Percentiles rank a stretch among this genome's conserved stretches.
Evolutionary conservation across 768 basidiomycete species (phyloP).

Genomic region (Lentinus tigrinus): DNA sequence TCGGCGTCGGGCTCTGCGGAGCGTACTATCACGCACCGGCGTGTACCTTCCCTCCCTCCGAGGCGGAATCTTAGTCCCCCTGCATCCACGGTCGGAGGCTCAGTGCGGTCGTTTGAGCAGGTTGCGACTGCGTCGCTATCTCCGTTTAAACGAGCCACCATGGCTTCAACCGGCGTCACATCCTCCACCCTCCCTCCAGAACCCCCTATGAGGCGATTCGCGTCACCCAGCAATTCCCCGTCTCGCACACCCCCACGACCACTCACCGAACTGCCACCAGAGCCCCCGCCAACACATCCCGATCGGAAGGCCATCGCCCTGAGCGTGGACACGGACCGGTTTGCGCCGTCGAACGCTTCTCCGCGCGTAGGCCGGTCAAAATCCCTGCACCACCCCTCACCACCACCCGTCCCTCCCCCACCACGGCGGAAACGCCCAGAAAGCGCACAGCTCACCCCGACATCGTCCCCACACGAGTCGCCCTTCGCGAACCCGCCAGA

Average conservation of each 20-base stretch:
- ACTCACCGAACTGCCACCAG: conserved; percentile 32
- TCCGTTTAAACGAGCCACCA: conserved; percentile 8
- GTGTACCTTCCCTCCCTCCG: conserved; percentile 36
- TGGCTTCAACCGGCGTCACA: not conserved
- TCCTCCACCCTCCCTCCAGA: conserved; percentile 10
- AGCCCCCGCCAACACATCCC: conserved; percentile 54
- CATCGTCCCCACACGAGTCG: conserved; percentile 8
- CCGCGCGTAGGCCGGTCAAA: conserved; percentile 51
- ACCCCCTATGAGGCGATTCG: conserved; percentile 14
- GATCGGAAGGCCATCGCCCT: conserved; percentile 39
- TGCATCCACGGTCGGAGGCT: conserved; percentile 33
- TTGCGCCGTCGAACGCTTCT: conserved; percentile 22
- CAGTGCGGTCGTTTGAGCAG: conserved; percentile 39
- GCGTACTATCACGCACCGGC: conserved; percentile 1
- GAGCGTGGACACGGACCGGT: conserved; percentile 8
- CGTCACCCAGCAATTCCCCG: conserved; percentile 26
- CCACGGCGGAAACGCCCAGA: conserved; percentile 57
- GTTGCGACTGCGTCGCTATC: conserved; percentile 37
- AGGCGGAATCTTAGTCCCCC: conserved; percentile 35
- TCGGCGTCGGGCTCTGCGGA: conserved; percentile 17
- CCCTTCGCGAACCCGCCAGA: conserved; percentile 12
- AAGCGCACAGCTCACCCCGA: conserved; percentile 50
- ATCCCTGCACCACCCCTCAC: conserved; percentile 49
- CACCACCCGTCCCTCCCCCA: conserved; percentile 42
- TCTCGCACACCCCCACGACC: conserved; percentile 30